Conservation (phyloP, 192 early-diverging fungal species). For the Mortierella alpina region DNA sequence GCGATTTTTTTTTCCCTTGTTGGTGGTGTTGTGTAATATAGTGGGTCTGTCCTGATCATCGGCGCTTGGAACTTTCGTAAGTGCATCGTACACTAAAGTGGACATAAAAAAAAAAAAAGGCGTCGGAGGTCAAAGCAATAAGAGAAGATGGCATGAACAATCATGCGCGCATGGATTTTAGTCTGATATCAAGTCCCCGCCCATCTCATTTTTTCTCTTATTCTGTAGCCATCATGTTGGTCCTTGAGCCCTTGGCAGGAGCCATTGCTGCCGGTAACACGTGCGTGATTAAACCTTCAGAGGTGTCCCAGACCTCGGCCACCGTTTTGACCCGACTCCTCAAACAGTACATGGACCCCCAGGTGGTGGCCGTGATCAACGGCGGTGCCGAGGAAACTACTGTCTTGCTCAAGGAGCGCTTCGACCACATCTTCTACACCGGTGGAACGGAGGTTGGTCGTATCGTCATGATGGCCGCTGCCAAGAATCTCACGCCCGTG, state of each 20-base stretch:
- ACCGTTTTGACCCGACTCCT: slow-evolving; percentile 57
- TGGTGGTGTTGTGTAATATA: neutral
- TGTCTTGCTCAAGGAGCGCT: slow-evolving; percentile 61
- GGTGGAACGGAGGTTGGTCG: slow-evolving; percentile 66
- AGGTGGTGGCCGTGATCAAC: slow-evolving; percentile 59
- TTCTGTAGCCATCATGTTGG: slow-evolving; percentile 56
- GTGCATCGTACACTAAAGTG: neutral
- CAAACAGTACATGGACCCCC: slow-evolving; percentile 66
- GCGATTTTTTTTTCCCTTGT: neutral
- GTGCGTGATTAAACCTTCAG: slow-evolving; percentile 61
- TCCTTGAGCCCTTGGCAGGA: slow-evolving; percentile 60
- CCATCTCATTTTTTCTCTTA: neutral
- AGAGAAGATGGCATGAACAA: too few relatives aligned
- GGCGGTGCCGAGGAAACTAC: slow-evolving; percentile 71
- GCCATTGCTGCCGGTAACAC: slow-evolving; percentile 73
- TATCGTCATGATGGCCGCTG: slow-evolving; percentile 69
- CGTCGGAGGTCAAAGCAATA: too few relatives aligned
- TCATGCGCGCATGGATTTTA: too few relatives aligned
- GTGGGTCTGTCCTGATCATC: slow-evolving; percentile 53
- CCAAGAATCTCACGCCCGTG: slow-evolving; percentile 72
- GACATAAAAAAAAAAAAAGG: slow-evolving; percentile 1
- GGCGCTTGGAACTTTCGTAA: slow-evolving; percentile 69
- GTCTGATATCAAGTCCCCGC: neutral
- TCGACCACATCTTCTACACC: slow-evolving; percentile 78
- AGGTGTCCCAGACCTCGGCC: slow-evolving; percentile 60